These are phyloP conservation scores for Strobilomyces echinocephalus DNA, from an alignment of 768 basidiomycete genomes.

Conservation along the genomic window DNA sequence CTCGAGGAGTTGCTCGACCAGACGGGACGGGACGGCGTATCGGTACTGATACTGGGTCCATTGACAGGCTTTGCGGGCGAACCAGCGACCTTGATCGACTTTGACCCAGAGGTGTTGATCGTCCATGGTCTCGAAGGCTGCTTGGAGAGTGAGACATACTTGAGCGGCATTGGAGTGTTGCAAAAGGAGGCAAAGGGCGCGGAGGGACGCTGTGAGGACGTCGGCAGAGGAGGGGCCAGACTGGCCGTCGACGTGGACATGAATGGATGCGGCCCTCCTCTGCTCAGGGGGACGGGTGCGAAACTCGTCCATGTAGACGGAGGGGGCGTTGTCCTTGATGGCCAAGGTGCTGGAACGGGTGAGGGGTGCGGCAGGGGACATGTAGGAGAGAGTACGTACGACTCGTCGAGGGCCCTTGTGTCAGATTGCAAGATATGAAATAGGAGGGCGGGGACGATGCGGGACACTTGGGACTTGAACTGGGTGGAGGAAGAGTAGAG, in stretches of 20 bases:
- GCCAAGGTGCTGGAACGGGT: slow-evolving; percentile 43
- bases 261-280: slow-evolving; percentile 83
- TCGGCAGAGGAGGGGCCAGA: slow-evolving; percentile 72
- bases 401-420: slow-evolving; percentile 54
- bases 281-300: slow-evolving; percentile 74
- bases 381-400: slow-evolving; percentile 40
- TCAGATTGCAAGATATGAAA: slow-evolving; percentile 62
- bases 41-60: slow-evolving; percentile 94
- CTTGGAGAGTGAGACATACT: slow-evolving; percentile 65
- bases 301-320: slow-evolving; percentile 81
- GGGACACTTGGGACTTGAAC: slow-evolving; percentile 66
- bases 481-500: slow-evolving; percentile 68
- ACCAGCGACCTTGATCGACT: slow-evolving; percentile 74
- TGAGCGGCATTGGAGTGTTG: slow-evolving; percentile 75
- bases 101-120: slow-evolving; percentile 59
- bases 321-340: slow-evolving; percentile 66
- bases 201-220: slow-evolving; percentile 69
- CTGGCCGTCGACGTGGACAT: slow-evolving; percentile 84
- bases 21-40: slow-evolving; percentile 78
- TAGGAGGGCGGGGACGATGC: slow-evolving; percentile 69
- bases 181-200: slow-evolving; percentile 66
- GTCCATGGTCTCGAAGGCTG: slow-evolving; percentile 67
- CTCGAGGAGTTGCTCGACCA: slow-evolving; percentile 72
- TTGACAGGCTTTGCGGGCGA: slow-evolving; percentile 69
- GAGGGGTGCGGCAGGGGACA: background rate